Conservation (phyloP, 139 green algal genomes). For the Tetraselmis striata region DNA sequence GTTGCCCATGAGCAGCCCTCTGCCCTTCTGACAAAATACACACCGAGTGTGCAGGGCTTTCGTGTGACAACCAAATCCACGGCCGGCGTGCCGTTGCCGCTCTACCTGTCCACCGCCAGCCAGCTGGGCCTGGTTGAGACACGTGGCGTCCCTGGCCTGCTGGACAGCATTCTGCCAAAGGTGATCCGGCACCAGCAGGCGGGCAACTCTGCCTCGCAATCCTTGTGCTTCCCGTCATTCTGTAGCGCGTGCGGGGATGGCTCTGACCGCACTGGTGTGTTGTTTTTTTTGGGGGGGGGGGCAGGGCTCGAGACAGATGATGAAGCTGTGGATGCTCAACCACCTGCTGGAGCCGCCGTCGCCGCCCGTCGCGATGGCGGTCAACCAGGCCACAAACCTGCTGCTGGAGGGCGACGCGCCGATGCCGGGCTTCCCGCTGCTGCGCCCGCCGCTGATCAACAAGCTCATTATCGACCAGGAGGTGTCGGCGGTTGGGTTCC, state of each 20-base stretch:
- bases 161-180: slow-evolving; percentile 42
- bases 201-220: no score
- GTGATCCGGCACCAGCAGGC: not conserved
- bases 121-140: slow-evolving; percentile 67
- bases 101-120: slow-evolving; percentile 60
- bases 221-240: no score
- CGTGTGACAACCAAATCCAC: not conserved
- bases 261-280: no score
- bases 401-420: not conserved
- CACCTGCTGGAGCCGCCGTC: not conserved
- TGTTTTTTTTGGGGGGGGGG: not conserved
- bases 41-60: no score
- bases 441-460: not conserved
- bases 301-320: not conserved
- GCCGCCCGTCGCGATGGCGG: not conserved
- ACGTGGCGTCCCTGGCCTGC: slow-evolving; percentile 50
- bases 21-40: no score
- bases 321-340: not conserved
- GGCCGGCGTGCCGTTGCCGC: slow-evolving; percentile 38
- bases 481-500: not conserved
- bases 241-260: no score
- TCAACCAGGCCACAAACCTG: not conserved
- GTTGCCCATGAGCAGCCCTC: no score
- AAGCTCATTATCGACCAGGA: not conserved
- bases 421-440: not conserved